Evolutionary conservation across 805 yeast species (phyloP).

Genomic region (Zygosaccharomyces rouxii): DNA sequence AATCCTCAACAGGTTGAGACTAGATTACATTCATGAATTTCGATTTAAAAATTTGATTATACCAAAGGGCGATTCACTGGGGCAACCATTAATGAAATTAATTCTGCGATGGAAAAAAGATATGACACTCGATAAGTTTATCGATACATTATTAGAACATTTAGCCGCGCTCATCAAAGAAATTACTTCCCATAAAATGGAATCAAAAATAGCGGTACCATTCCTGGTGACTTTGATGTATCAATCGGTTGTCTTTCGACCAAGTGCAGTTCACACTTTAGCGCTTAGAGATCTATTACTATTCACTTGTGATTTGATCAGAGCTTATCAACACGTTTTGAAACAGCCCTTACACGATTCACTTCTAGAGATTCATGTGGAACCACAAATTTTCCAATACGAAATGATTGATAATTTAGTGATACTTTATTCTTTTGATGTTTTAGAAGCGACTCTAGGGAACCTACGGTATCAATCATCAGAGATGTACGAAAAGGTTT

Average conservation of each 20-base stretch:
- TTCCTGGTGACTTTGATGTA: constrained; percentile 56
- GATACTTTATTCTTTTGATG: constrained; percentile 50
- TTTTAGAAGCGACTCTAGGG: constrained; percentile 45
- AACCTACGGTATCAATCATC: constrained; percentile 22
- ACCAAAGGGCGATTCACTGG: constrained; percentile 23
- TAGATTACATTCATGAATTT: constrained; percentile 18
- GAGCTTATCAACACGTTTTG: constrained; percentile 24
- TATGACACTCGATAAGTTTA: constrained; percentile 23
- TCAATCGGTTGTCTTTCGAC: constrained; percentile 53
- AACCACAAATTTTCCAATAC: constrained; percentile 39
- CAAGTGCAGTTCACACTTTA: constrained; percentile 49
- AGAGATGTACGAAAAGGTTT: constrained; percentile 17
- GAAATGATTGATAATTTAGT: constrained; percentile 49
- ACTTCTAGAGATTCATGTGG: constrained; percentile 24
- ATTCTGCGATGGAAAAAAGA: constrained; percentile 18
- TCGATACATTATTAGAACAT: constrained; percentile 25
- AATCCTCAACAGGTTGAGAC: constrained; percentile 22
- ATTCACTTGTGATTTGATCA: constrained; percentile 28
- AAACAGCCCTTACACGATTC: constrained; percentile 24
- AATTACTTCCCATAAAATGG: constrained; percentile 24
- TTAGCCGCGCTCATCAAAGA: constrained; percentile 29
- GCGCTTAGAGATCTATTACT: constrained; percentile 35
- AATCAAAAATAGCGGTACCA: constrained; percentile 43
- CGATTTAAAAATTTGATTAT: constrained; percentile 16
- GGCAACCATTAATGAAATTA: constrained; percentile 20